phyloP scores from a whole-genome alignment of 345 rosid species.

The Odontarrhena argentea region DNA sequence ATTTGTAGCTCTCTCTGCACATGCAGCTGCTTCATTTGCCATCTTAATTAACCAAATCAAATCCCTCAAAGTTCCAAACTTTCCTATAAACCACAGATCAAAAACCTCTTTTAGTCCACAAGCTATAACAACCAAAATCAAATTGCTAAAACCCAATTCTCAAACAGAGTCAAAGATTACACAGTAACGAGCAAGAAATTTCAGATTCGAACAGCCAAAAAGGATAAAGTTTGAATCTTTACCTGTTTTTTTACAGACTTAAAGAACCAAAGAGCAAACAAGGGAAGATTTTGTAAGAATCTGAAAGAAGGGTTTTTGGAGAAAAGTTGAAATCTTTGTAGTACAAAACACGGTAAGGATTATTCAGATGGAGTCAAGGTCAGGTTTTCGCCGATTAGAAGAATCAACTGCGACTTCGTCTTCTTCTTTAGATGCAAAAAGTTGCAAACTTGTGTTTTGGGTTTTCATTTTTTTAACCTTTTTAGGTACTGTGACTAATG shows the following conservation, averaged over 20 bases:
- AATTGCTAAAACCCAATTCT: slow-evolving; percentile 4
- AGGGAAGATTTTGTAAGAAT: slow-evolving; percentile 22
- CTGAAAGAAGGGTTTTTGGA: neutral
- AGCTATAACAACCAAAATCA: slow-evolving; percentile 14
- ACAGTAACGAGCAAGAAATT: neutral
- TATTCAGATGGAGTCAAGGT: slow-evolving; percentile 16
- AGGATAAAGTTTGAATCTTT: neutral
- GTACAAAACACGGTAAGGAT: slow-evolving; percentile 26
- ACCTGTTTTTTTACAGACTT: slow-evolving; percentile 9
- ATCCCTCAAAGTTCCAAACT: slow-evolving; percentile 13
- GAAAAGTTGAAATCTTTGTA: slow-evolving; percentile 3
- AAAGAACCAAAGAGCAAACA: slow-evolving; percentile 19
- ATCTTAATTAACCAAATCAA: slow-evolving; percentile 40
- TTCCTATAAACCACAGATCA: slow-evolving; percentile 31
- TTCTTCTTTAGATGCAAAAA: slow-evolving; percentile 11
- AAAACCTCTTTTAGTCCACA: slow-evolving; percentile 26
- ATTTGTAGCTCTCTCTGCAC: slow-evolving; percentile 90
- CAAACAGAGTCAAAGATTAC: slow-evolving; percentile 1
- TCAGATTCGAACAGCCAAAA: neutral
- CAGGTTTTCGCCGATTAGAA: slow-evolving; percentile 25
- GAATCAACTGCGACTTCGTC: slow-evolving; percentile 32
- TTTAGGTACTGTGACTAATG: neutral
- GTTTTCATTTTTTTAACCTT: slow-evolving; percentile 18
- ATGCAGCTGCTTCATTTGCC: slow-evolving; percentile 70
- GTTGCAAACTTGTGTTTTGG: slow-evolving; percentile 40